phyloP scores from a whole-genome alignment of 2,329 filamentous ascomycete species.

The Cladosporium colombiae region DNA sequence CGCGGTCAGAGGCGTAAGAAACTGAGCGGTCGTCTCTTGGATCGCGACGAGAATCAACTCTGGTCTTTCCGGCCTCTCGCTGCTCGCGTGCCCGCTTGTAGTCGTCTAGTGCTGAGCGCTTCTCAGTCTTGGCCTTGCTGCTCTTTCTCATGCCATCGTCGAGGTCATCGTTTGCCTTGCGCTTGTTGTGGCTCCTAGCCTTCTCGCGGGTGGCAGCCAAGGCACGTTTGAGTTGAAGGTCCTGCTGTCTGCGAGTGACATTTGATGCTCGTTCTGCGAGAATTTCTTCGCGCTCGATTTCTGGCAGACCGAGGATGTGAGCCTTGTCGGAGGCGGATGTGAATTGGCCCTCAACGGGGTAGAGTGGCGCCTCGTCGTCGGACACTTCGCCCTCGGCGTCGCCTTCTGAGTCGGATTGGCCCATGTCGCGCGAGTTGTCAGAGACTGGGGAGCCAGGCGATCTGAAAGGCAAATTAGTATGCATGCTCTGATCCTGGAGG shows the following conservation, averaged over 20 bases:
- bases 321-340: slow-evolving; percentile 56
- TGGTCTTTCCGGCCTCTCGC: slow-evolving; percentile 55
- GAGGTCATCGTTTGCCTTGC: slow-evolving; percentile 76
- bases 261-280: slow-evolving; percentile 84
- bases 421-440: slow-evolving; percentile 82
- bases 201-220: slow-evolving; percentile 45
- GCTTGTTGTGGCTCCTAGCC: slow-evolving; percentile 62
- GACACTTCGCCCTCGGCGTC: slow-evolving; percentile 28
- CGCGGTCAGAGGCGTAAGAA: slow-evolving; percentile 50
- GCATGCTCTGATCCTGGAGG: slow-evolving; percentile 25
- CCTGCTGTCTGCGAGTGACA: slow-evolving; percentile 79
- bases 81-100: slow-evolving; percentile 64
- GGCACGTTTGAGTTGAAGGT: slow-evolving; percentile 76
- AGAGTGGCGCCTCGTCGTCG: slow-evolving; percentile 56
- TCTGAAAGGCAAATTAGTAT: slow-evolving; percentile 3
- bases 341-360: slow-evolving; percentile 85
- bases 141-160: slow-evolving; percentile 76
- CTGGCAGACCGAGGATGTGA: slow-evolving; percentile 79
- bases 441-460: slow-evolving; percentile 47
- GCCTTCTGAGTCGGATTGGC: slow-evolving; percentile 73
- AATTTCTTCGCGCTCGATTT: slow-evolving; percentile 87
- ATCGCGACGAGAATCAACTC: slow-evolving; percentile 33
- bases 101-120: slow-evolving; percentile 72
- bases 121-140: slow-evolving; percentile 42
- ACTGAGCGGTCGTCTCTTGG: slow-evolving; percentile 50